phyloP scores from a whole-genome alignment of 148 eudicot genomes.

The Camellia sinensis region DNA sequence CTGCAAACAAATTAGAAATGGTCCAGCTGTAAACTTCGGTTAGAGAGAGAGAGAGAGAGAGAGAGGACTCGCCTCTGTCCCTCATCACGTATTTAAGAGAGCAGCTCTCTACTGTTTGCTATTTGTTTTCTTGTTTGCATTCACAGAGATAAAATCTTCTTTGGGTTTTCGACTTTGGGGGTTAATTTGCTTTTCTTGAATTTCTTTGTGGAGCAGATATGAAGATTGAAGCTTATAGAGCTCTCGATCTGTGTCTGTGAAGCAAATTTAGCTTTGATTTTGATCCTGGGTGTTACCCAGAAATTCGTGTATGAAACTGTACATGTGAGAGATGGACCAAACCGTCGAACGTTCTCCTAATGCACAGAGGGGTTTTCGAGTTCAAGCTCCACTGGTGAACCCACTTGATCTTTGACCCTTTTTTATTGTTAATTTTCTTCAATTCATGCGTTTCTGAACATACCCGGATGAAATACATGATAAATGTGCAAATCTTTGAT shows the following conservation, averaged over 20 bases:
- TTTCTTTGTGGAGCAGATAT: constrained; percentile 9
- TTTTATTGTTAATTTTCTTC: constrained; percentile 12
- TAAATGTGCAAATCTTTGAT: constrained; percentile 5
- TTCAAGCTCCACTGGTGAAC: constrained; percentile 83
- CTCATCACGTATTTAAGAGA: too few species aligned
- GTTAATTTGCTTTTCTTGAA: not conserved
- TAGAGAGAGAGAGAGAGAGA: too few species aligned
- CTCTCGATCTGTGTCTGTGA: constrained; percentile 18
- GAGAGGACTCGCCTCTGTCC: too few species aligned
- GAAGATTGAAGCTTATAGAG: constrained; percentile 15
- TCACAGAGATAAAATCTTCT: constrained; percentile 23
- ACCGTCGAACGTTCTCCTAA: constrained; percentile 37
- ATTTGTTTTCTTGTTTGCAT: constrained; percentile 23
- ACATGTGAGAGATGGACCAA: constrained; percentile 44
- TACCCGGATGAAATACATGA: constrained; percentile 27
- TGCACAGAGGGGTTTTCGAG: constrained; percentile 62
- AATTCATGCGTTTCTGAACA: constrained; percentile 8
- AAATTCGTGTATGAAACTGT: constrained; percentile 22
- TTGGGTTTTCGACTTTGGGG: constrained; percentile 15
- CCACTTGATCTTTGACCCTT: constrained; percentile 12
- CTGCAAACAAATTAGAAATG: too few species aligned
- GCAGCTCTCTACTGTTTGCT: not conserved
- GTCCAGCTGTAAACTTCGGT: too few species aligned
- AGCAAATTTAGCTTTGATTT: not conserved
- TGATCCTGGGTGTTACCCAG: constrained; percentile 13